Conservation (phyloP, 208 protist species). For the Ichthyophonus hoferi region DNA sequence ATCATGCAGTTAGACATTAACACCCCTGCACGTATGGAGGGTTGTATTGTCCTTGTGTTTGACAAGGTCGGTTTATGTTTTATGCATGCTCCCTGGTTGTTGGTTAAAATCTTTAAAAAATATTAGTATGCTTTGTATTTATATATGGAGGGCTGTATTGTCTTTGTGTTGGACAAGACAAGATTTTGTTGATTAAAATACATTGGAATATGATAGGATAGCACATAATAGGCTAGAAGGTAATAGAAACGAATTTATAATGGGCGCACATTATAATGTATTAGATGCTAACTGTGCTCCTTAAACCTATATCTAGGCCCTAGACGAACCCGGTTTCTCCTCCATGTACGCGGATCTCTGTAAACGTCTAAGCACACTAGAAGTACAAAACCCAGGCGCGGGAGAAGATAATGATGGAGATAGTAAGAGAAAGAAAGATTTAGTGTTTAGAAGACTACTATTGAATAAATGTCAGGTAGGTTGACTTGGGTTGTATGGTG, state of each 20-base stretch:
- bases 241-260: no score
- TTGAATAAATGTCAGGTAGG: slow-evolving; percentile 13
- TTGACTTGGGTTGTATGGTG: no score
- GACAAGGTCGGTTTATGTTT: slow-evolving; percentile 34
- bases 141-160: no score
- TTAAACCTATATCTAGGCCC: no score
- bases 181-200: no score
- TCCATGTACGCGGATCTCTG: slow-evolving; percentile 42
- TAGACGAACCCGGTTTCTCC: slow-evolving; percentile 42
- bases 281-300: neutral
- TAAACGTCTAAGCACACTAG: neutral
- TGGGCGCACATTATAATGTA: no score
- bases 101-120: no score
- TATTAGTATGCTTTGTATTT: no score
- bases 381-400: neutral
- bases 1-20: slow-evolving; percentile 34
- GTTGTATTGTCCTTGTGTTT: slow-evolving; percentile 44
- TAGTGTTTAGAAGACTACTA: slow-evolving; percentile 12
- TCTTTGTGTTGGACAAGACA: no score
- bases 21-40: slow-evolving; percentile 7
- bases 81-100: no score
- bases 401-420: neutral
- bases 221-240: no score
- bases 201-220: no score
- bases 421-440: neutral